These are phyloP conservation scores for Scedosporium minutisporum DNA, from an alignment of 2,329 filamentous ascomycete species.

Conservation along the genomic window DNA sequence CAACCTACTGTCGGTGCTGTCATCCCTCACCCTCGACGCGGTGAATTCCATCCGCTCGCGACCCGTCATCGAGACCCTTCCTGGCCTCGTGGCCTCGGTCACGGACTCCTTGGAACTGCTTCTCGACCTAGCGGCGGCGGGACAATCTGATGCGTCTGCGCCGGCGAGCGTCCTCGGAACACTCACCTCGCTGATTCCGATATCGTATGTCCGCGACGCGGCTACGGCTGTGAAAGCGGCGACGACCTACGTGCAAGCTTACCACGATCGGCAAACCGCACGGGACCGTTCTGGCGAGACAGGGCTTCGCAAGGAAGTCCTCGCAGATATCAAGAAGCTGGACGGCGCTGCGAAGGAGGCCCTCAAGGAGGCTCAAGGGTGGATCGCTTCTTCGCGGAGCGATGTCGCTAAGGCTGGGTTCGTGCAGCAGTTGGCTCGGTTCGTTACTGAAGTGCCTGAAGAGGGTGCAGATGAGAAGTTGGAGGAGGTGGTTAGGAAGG, in stretches of 20 bases:
- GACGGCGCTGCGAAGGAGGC: slow-evolving; percentile 18
- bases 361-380: slow-evolving; percentile 22
- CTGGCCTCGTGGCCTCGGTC: slow-evolving; percentile 5
- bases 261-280: slow-evolving; percentile 29
- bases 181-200: slow-evolving; percentile 21
- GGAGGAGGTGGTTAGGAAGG: slow-evolving; percentile 68
- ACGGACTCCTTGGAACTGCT: slow-evolving; percentile 6
- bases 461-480: slow-evolving; percentile 65
- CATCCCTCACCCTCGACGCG: slow-evolving; percentile 10
- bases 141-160: slow-evolving; percentile 1
- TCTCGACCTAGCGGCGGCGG: slow-evolving; percentile 4
- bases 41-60: background rate
- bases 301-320: slow-evolving; percentile 26
- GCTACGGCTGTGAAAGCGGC: slow-evolving; percentile 22
- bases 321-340: slow-evolving; percentile 23
- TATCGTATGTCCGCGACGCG: slow-evolving; percentile 28
- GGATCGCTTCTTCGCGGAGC: slow-evolving; percentile 19
- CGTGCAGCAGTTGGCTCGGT: slow-evolving; percentile 16
- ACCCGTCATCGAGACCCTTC: slow-evolving; percentile 1
- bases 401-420: slow-evolving; percentile 18
- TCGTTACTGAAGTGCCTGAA: slow-evolving; percentile 66
- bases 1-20: slow-evolving; percentile 31
- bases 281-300: slow-evolving; percentile 14
- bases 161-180: slow-evolving; percentile 4
- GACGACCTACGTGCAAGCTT: slow-evolving; percentile 23